Conservation (phyloP, 202 grass and related monocot species). For the Panicum virgatum region DNA sequence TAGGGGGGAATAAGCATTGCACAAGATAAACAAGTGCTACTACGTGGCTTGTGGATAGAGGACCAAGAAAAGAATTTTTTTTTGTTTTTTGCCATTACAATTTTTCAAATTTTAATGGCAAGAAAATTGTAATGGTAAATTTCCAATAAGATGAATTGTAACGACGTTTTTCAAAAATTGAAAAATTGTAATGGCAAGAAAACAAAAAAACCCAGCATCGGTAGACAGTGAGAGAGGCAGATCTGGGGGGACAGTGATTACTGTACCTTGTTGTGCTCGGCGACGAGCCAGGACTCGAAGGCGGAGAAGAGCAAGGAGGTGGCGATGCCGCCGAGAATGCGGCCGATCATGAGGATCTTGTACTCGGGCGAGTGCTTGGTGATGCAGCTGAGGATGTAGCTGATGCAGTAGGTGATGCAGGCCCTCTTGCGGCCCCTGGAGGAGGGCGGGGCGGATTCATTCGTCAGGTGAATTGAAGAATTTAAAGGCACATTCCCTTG, state of each 20-base stretch:
- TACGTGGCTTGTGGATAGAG: background rate
- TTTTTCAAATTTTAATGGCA: no score
- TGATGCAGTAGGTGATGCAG: slow-evolving; percentile 94
- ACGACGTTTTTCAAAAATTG: no score
- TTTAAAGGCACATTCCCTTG: background rate
- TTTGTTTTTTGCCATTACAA: no score
- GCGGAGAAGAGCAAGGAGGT: slow-evolving; percentile 96
- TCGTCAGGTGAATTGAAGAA: background rate
- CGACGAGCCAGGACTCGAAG: slow-evolving; percentile 99
- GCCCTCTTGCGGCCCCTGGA: slow-evolving; percentile 90
- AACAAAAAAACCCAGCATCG: no score
- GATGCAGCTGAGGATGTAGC: slow-evolving; percentile 96
- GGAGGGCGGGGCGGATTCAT: background rate
- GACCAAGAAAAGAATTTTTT: background rate
- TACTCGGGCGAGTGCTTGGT: slow-evolving; percentile 97
- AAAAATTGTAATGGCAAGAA: no score
- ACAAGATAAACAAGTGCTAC: background rate
- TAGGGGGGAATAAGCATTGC: background rate
- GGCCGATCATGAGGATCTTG: slow-evolving; percentile 82
- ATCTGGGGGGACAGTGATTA: slow-evolving; percentile 23
- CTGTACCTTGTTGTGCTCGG: slow-evolving; percentile 95
- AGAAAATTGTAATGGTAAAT: no score
- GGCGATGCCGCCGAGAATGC: slow-evolving; percentile 77
- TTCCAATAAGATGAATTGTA: no score
- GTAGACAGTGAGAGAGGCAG: slow-evolving; percentile 2